Evolutionary conservation across 2,329 filamentous ascomycete genomes (phyloP).

Genomic region (Talaromyces atroroseus): DNA sequence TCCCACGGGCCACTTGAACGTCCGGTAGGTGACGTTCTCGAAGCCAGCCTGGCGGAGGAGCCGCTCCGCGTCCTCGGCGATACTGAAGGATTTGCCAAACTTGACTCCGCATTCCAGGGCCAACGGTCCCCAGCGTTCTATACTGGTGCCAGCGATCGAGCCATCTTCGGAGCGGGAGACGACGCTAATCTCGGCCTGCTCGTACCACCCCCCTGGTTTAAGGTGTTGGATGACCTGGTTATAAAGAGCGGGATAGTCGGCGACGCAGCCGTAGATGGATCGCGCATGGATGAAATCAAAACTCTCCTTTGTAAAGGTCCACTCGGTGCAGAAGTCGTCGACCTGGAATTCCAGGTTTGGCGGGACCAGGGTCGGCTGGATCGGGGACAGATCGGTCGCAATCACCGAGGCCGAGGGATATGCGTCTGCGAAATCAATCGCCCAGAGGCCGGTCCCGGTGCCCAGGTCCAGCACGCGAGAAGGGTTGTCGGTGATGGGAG

Average conservation of each 20-base stretch:
- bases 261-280: slow-evolving; percentile 15
- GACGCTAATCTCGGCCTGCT: slow-evolving; percentile 19
- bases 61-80: background rate
- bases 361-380: slow-evolving; percentile 14
- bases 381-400: slow-evolving; percentile 2
- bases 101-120: background rate
- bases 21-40: background rate
- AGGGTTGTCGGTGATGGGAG: background rate
- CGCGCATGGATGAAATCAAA: slow-evolving; percentile 22
- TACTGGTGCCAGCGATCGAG: background rate
- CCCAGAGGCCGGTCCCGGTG: slow-evolving; percentile 9
- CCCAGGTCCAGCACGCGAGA: slow-evolving; percentile 6
- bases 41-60: background rate
- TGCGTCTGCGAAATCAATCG: slow-evolving; percentile 3
- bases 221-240: slow-evolving; percentile 26
- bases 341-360: slow-evolving; percentile 21
- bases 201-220: slow-evolving; percentile 45
- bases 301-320: slow-evolving; percentile 18
- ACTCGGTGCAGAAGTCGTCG: slow-evolving; percentile 19
- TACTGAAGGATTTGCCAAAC: background rate
- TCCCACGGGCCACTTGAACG: slow-evolving; percentile 3
- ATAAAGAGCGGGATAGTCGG: slow-evolving; percentile 16
- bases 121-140: background rate
- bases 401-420: background rate
- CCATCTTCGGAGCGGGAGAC: slow-evolving; percentile 1